Evolutionary conservation across 345 rosid species (phyloP).

Genomic region (Syzygium oleosum): DNA sequence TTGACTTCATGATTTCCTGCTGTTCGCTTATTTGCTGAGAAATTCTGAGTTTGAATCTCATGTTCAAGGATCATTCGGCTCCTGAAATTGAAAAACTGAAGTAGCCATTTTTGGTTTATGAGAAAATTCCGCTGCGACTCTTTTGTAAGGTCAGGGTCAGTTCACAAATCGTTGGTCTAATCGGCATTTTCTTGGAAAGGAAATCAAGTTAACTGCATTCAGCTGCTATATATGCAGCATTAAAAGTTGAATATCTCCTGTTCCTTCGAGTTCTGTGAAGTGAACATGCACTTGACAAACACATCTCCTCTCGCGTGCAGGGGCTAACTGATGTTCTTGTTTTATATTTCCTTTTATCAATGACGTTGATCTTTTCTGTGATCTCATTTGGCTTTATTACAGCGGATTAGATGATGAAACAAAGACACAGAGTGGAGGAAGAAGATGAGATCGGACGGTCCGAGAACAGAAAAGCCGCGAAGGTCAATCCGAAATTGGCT

Average conservation of each 20-base stretch:
- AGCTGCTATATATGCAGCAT: background rate
- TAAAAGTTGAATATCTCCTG: background rate
- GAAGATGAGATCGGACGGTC: slow-evolving; percentile 84
- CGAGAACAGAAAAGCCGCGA: slow-evolving; percentile 75
- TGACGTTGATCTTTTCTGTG: background rate
- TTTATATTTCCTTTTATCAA: background rate
- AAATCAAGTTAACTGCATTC: background rate
- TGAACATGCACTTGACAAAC: background rate
- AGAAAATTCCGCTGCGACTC: background rate
- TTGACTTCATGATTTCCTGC: background rate
- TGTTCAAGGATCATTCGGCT: background rate
- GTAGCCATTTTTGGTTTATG: background rate
- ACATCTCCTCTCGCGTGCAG: background rate
- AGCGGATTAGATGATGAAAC: slow-evolving; percentile 74
- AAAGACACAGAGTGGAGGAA: slow-evolving; percentile 92
- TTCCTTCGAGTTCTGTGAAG: background rate
- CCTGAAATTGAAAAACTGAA: background rate
- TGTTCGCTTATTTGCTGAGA: background rate
- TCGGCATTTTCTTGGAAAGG: background rate
- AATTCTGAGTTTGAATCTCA: background rate
- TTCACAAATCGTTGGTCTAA: background rate
- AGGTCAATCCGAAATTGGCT: slow-evolving; percentile 74
- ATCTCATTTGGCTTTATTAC: background rate
- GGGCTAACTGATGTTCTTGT: background rate
- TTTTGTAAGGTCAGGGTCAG: background rate